Conservation (phyloP, 2,329 filamentous ascomycete species). For the Cyanodermella asteris region DNA sequence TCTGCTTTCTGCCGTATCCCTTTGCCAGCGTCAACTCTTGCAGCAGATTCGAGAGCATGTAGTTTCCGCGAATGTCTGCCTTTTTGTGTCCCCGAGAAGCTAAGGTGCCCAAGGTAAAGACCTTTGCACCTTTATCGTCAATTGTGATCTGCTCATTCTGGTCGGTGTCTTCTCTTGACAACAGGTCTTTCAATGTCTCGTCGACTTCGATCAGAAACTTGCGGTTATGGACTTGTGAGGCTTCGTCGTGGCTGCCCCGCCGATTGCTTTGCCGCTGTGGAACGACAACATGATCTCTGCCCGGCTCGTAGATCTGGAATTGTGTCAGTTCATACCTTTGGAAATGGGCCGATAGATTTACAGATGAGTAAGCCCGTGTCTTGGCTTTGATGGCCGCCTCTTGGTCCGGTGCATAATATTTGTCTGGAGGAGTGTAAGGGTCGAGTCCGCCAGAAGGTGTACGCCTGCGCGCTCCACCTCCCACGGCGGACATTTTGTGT, state of each 20-base stretch:
- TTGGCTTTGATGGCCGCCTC: conserved; percentile 24
- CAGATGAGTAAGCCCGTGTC: conserved; percentile 32
- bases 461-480: too few species aligned
- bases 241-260: conserved; percentile 29
- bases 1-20: conserved; percentile 71
- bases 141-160: conserved; percentile 94
- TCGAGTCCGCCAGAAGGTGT: conserved; percentile 27
- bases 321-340: conserved; percentile 3
- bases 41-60: conserved; percentile 89
- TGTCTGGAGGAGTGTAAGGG: conserved; percentile 33
- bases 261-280: background rate
- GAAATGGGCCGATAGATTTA: conserved; percentile 16
- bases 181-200: conserved; percentile 53
- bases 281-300: background rate
- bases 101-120: conserved; percentile 62
- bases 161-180: conserved; percentile 79
- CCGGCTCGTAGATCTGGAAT: conserved; percentile 3
- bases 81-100: conserved; percentile 68
- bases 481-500: too few species aligned
- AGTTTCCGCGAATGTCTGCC: conserved; percentile 83
- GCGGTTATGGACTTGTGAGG: conserved; percentile 43
- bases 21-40: conserved; percentile 87
- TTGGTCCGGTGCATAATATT: conserved; percentile 36
- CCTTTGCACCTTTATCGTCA: conserved; percentile 84
- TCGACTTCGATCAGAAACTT: conserved; percentile 78